These are phyloP conservation scores for Cordyceps javanica DNA, from an alignment of 2,329 filamentous ascomycete genomes.

Conservation along the genomic window DNA sequence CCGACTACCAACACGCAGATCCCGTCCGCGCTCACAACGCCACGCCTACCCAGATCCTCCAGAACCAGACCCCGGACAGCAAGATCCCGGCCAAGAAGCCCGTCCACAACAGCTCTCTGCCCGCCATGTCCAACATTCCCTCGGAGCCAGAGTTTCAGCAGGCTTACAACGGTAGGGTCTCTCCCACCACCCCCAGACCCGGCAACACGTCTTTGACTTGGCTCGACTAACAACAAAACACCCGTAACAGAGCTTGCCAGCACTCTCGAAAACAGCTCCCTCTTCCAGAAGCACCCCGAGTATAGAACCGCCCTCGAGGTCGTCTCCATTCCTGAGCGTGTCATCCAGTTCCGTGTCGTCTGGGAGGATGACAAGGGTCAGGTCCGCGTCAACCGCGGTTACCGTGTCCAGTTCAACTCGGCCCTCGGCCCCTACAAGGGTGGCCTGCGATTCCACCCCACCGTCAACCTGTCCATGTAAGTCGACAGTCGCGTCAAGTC, in stretches of 20 bases:
- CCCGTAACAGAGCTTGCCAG: conserved; percentile 73
- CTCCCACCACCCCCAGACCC: neutral
- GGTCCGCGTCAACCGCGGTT: conserved; percentile 88
- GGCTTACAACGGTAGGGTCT: conserved; percentile 86
- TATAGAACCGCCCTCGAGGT: conserved; percentile 88
- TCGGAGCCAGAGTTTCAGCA: conserved; percentile 97
- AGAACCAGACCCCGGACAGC: conserved; percentile 11
- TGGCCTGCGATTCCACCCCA: conserved; percentile 89
- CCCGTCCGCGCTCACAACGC: conserved; percentile 7
- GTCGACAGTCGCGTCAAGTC: no score
- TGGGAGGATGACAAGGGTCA: conserved; percentile 94
- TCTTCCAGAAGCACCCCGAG: conserved; percentile 92
- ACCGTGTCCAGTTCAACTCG: conserved; percentile 97
- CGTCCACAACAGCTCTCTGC: conserved; percentile 2
- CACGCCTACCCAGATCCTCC: conserved; percentile 6
- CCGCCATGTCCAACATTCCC: conserved; percentile 71
- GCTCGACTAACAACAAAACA: conserved; percentile 1
- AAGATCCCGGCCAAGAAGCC: conserved; percentile 11
- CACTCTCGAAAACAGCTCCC: conserved; percentile 86
- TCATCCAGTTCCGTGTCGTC: conserved; percentile 94
- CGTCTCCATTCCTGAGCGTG: conserved; percentile 83
- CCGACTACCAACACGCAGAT: conserved; percentile 1
- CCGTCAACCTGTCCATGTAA: conserved; percentile 67
- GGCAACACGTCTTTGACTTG: neutral
- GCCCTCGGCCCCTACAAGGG: conserved; percentile 98